Percentiles rank a stretch among this genome's conserved stretches.
Conservation (phyloP, 1,284 basidiomycete genomes). For the Meripilus lineatus region DNA sequence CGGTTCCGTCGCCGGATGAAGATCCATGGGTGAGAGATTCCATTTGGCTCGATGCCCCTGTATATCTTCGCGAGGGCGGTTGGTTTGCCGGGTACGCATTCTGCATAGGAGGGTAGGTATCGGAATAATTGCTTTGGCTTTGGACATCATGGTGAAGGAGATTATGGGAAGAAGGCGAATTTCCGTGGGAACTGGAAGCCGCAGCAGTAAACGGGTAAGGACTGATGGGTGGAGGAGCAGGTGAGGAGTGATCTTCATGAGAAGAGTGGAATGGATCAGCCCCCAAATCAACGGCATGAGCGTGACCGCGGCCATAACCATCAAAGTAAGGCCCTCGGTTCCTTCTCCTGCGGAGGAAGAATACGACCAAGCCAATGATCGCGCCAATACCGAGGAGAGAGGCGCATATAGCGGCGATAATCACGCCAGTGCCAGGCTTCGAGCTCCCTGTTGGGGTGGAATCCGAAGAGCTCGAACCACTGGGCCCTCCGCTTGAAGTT, state of each 20-base stretch:
- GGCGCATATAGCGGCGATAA: constrained; percentile 9
- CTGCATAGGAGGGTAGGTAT: background rate
- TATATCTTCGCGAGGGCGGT: constrained; percentile 4
- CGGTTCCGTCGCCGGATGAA: constrained; percentile 2
- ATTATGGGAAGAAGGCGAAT: constrained; percentile 3
- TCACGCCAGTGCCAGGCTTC: constrained; percentile 11
- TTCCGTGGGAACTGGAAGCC: background rate
- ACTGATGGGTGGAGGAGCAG: constrained; percentile 7
- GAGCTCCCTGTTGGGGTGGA: constrained; percentile 1
- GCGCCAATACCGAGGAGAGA: constrained; percentile 10
- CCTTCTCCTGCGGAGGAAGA: constrained; percentile 19
- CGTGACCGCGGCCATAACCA: constrained; percentile 8
- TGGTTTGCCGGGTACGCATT: constrained; percentile 7
- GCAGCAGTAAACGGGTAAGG: constrained; percentile 12
- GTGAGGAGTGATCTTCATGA: no score
- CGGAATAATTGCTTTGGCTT: background rate
- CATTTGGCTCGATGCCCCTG: no score
- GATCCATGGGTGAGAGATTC: no score
- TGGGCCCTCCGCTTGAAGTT: constrained; percentile 26
- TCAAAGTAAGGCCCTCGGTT: no score
- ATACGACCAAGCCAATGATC: constrained; percentile 18
- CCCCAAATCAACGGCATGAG: constrained; percentile 11
- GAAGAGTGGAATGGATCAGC: constrained; percentile 10
- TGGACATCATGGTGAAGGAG: background rate
- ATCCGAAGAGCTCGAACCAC: background rate